phyloP scores from a whole-genome alignment of 2,329 filamentous ascomycete species.

The Scedosporium aurantiacum region DNA sequence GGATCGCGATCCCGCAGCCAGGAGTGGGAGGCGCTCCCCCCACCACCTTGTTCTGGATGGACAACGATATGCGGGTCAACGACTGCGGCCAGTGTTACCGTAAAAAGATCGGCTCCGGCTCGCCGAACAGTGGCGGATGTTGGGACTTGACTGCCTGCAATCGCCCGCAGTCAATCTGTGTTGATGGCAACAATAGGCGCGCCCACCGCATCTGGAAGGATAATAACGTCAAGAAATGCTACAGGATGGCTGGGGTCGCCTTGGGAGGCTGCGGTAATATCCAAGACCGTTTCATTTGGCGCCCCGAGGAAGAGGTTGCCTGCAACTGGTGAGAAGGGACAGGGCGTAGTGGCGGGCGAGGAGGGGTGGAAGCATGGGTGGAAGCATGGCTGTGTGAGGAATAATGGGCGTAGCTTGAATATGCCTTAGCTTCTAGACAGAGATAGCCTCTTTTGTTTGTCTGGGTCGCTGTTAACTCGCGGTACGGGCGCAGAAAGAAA shows the following conservation, averaged over 20 bases:
- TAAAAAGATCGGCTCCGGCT: neutral
- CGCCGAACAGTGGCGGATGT: neutral
- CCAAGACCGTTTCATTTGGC: neutral
- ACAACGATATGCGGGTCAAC: conserved; percentile 7
- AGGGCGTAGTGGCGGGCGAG: too few relatives aligned
- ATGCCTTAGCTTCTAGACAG: too few relatives aligned
- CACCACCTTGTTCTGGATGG: conserved; percentile 4
- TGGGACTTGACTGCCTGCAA: neutral
- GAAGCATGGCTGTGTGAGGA: too few relatives aligned
- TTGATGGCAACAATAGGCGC: conserved; percentile 7
- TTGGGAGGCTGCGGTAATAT: conserved; percentile 7
- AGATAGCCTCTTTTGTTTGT: too few relatives aligned
- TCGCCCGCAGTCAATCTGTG: conserved; percentile 9
- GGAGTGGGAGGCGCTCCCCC: conserved; percentile 1
- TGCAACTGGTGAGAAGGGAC: neutral
- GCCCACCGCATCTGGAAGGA: conserved; percentile 11
- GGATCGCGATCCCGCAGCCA: conserved; percentile 1
- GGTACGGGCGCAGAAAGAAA: too few relatives aligned
- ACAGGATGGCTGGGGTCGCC: conserved; percentile 1
- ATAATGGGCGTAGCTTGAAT: too few relatives aligned
- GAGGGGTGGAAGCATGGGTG: too few relatives aligned
- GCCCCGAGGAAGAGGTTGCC: neutral
- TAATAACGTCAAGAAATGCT: conserved; percentile 8
- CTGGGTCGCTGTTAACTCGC: too few relatives aligned
- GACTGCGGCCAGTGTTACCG: conserved; percentile 8